Conservation (phyloP, 768 basidiomycete species). For the Termitomyces sp. region DNA sequence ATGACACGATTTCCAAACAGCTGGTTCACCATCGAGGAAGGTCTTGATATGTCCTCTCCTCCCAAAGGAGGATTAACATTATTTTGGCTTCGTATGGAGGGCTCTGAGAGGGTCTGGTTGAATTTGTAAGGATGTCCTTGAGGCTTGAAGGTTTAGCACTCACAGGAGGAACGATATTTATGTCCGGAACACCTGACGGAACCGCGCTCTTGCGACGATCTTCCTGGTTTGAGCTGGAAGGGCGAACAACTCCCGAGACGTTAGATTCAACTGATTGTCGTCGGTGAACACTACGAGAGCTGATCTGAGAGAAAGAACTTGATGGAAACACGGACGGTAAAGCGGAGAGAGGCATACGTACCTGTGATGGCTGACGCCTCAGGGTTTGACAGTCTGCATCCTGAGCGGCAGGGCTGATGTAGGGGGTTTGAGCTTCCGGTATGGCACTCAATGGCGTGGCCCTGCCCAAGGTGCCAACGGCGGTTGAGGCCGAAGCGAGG, state of each 20-base stretch:
- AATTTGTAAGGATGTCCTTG: background rate
- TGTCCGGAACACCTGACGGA: slow-evolving; percentile 24
- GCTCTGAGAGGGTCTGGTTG: slow-evolving; percentile 8
- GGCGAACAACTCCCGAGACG: slow-evolving; percentile 18
- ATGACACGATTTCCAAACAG: background rate
- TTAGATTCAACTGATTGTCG: slow-evolving; percentile 19
- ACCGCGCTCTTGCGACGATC: slow-evolving; percentile 11
- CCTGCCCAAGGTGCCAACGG: slow-evolving; percentile 30
- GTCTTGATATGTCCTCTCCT: background rate
- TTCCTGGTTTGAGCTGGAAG: slow-evolving; percentile 3
- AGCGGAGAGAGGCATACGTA: slow-evolving; percentile 25
- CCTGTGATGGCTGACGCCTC: slow-evolving; percentile 29
- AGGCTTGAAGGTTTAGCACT: slow-evolving; percentile 4
- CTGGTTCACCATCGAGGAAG: slow-evolving; percentile 2
- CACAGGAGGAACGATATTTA: slow-evolving; percentile 34
- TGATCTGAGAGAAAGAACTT: slow-evolving; percentile 9
- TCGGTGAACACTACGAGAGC: slow-evolving; percentile 16
- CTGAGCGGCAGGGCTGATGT: slow-evolving; percentile 29
- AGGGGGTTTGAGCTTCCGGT: slow-evolving; percentile 43
- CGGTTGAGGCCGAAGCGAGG: slow-evolving; percentile 46
- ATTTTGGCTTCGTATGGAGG: slow-evolving; percentile 3
- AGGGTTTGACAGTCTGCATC: slow-evolving; percentile 17
- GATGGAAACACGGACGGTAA: background rate
- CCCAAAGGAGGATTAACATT: background rate
- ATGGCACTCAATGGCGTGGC: slow-evolving; percentile 48